Percentiles rank a stretch among this genome's conserved stretches.
Conservation (phyloP, 1,284 basidiomycete genomes). For the Apiotrichum veenhuisii region DNA sequence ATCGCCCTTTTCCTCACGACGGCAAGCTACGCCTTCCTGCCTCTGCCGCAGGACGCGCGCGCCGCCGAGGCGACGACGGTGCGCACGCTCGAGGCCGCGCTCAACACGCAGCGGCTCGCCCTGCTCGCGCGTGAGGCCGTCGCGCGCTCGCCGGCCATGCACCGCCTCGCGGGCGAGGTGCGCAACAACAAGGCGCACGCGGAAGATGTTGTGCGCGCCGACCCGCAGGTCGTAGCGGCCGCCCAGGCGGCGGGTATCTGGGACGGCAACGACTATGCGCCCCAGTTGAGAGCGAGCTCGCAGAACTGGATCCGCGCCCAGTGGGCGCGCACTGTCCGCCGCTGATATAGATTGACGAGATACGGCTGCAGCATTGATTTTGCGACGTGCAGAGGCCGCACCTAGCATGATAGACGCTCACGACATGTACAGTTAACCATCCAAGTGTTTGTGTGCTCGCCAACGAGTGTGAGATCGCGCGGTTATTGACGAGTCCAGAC, state of each 20-base stretch:
- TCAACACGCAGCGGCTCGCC: constrained; percentile 22
- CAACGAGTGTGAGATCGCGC: too few relatives aligned
- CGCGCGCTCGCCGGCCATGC: constrained; percentile 11
- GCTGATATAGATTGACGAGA: too few relatives aligned
- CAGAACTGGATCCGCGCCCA: not conserved
- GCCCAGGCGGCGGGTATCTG: not conserved
- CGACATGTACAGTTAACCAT: too few relatives aligned
- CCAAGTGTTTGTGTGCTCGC: too few relatives aligned
- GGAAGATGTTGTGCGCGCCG: constrained; percentile 4
- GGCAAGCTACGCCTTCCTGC: constrained; percentile 30
- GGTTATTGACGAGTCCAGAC: too few relatives aligned
- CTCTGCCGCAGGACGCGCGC: constrained; percentile 13
- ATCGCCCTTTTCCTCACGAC: constrained; percentile 26
- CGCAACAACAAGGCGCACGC: not conserved
- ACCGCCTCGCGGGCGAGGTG: constrained; percentile 1
- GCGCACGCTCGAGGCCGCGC: constrained; percentile 8
- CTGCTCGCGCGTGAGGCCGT: constrained; percentile 20
- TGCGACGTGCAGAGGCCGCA: too few relatives aligned
- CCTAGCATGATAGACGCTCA: too few relatives aligned
- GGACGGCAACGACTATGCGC: not conserved
- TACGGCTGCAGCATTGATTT: too few relatives aligned
- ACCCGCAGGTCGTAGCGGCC: constrained; percentile 2
- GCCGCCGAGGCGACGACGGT: not conserved
- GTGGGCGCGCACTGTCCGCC: not conserved
- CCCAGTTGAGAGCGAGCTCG: not conserved